Evolutionary conservation across 768 basidiomycete genomes (phyloP).

Genomic region (Lentinula aciculospora): DNA sequence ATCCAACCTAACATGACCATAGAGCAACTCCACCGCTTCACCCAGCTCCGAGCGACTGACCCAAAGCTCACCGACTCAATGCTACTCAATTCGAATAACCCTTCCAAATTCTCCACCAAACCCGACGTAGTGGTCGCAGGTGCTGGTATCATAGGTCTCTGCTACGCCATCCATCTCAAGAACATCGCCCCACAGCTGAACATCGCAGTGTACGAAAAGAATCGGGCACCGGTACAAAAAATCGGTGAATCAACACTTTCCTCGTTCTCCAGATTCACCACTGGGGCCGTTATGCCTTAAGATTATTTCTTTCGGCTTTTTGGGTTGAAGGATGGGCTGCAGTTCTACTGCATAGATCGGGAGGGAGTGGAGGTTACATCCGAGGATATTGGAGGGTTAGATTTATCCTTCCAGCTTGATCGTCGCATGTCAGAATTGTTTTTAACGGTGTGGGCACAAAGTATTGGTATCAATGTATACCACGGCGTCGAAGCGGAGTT

Average conservation of each 20-base stretch:
- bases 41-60: background rate
- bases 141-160: conserved; percentile 12
- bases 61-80: background rate
- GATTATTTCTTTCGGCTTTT: conserved; percentile 9
- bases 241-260: conserved; percentile 14
- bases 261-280: conserved; percentile 10
- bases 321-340: conserved; percentile 9
- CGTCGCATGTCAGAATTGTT: conserved; percentile 12
- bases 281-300: conserved; percentile 7
- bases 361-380: conserved; percentile 3
- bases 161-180: conserved; percentile 12
- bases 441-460: conserved; percentile 11
- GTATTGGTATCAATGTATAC: conserved; percentile 12
- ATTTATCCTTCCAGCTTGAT: conserved; percentile 6
- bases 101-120: background rate
- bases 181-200: conserved; percentile 10
- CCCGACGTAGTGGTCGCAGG: conserved; percentile 12
- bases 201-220: conserved; percentile 13
- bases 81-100: background rate
- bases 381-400: conserved; percentile 1
- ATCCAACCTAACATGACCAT: background rate
- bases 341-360: conserved; percentile 12
- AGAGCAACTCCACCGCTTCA: background rate
- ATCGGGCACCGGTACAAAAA: conserved; percentile 2
- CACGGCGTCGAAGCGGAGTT: conserved; percentile 11